phyloP scores from a whole-genome alignment of 441 rosid genomes.

The Brassica hybrid region DNA sequence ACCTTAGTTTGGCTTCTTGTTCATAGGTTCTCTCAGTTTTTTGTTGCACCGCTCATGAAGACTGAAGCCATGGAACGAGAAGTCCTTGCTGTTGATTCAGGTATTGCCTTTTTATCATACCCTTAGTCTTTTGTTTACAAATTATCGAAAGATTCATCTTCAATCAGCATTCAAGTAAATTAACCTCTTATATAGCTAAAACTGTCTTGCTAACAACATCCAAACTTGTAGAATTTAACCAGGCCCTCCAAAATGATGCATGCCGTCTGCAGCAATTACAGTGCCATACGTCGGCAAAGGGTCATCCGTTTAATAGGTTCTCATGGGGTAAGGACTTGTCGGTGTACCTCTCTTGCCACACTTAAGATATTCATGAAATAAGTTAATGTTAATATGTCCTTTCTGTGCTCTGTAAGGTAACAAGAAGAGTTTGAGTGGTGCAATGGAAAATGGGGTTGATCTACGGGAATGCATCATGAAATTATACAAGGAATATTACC shows the following conservation, averaged over 20 bases:
- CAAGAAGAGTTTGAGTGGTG: conserved; percentile 89
- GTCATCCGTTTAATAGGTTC: conserved; percentile 84
- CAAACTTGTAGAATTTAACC: conserved; percentile 79
- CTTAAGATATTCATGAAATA: conserved; percentile 32
- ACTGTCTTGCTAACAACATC: conserved; percentile 14
- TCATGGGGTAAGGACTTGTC: conserved; percentile 76
- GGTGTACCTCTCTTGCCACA: conserved; percentile 28
- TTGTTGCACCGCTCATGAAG: too few relatives aligned
- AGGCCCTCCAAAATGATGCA: conserved; percentile 89
- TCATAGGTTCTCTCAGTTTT: conserved; percentile 89
- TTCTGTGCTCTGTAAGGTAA: conserved; percentile 65
- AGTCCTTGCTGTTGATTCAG: conserved; percentile 97
- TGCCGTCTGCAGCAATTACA: conserved; percentile 96
- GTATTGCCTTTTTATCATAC: conserved; percentile 42
- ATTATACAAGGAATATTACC: too few relatives aligned
- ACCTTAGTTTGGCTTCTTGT: conserved; percentile 35
- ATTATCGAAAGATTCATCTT: conserved; percentile 15
- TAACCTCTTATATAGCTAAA: background rate
- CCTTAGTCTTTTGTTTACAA: background rate
- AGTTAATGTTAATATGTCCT: conserved; percentile 20
- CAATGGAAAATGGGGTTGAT: conserved; percentile 83
- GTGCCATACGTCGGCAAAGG: conserved; percentile 74
- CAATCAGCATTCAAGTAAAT: background rate
- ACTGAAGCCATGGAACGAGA: conserved; percentile 96
- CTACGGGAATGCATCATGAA: conserved; percentile 73